Percentiles rank a stretch among this genome's conserved stretches.
These are phyloP conservation scores for Suillus plorans DNA, from an alignment of 768 basidiomycete genomes.

Conservation along the genomic window DNA sequence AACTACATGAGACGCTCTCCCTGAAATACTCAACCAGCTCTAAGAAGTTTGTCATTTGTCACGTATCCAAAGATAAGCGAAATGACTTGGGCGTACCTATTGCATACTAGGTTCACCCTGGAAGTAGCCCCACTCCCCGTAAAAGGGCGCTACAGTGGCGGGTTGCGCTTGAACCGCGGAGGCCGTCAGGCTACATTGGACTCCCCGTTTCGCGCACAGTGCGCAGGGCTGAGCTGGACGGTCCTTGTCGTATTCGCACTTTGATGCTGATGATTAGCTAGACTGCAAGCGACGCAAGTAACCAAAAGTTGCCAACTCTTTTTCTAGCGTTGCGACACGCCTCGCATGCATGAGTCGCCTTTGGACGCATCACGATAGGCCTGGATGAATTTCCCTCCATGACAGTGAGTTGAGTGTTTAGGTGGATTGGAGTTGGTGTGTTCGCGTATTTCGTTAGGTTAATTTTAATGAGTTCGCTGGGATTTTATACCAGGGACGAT, in stretches of 20 bases:
- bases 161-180: conserved; percentile 11
- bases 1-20: neutral
- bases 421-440: neutral
- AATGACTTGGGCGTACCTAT: neutral
- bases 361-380: neutral
- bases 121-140: neutral
- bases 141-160: neutral
- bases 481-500: neutral
- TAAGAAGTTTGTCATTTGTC: neutral
- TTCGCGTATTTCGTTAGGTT: neutral
- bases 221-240: conserved; percentile 18
- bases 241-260: conserved; percentile 14
- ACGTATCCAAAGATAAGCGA: neutral
- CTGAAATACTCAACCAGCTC: neutral
- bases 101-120: neutral
- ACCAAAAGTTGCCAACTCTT: neutral
- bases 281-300: neutral
- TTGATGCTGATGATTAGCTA: neutral
- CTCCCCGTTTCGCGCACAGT: conserved; percentile 18
- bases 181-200: conserved; percentile 16
- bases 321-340: conserved; percentile 1
- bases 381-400: neutral
- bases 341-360: neutral
- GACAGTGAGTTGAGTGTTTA: neutral
- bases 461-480: neutral